Evolutionary conservation across 441 rosid species (phyloP).

Genomic region (Brassica hybrid): DNA sequence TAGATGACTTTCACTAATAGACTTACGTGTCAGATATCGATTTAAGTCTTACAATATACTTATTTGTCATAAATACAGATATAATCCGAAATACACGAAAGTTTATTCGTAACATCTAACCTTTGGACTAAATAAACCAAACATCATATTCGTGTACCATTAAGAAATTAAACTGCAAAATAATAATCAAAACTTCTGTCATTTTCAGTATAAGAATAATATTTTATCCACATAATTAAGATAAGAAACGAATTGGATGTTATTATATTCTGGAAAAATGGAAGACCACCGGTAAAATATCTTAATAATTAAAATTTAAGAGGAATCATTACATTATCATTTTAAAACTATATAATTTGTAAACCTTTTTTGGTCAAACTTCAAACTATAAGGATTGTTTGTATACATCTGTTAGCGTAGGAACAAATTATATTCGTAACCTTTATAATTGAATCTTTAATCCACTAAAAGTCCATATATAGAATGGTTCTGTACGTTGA

Average conservation of each 20-base stretch:
- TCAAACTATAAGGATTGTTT: not conserved
- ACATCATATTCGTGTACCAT: slow-evolving; percentile 6
- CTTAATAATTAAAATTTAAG: slow-evolving; percentile 17
- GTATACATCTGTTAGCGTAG: not conserved
- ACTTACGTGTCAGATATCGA: slow-evolving; percentile 11
- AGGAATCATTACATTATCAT: slow-evolving; percentile 3
- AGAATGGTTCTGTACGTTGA: not conserved
- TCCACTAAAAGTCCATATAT: not conserved
- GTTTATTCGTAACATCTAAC: slow-evolving; percentile 5
- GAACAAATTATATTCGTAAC: slow-evolving; percentile 2
- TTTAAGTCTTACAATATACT: slow-evolving; percentile 3
- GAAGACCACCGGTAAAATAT: slow-evolving; percentile 28
- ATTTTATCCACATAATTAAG: slow-evolving; percentile 20
- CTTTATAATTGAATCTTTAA: not conserved
- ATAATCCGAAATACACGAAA: not conserved
- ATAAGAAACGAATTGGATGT: slow-evolving; percentile 12
- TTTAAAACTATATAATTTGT: not conserved
- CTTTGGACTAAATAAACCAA: not conserved
- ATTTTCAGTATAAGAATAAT: slow-evolving; percentile 35
- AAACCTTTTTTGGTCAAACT: slow-evolving; percentile 26
- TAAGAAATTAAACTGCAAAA: not conserved
- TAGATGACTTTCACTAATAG: slow-evolving; percentile 7
- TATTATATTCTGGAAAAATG: slow-evolving; percentile 4
- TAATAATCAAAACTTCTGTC: not conserved
- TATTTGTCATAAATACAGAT: not conserved